Base-by-base conservation (phyloP, 495 filamentous ascomycete species). In the Penicillium soppii region DNA sequence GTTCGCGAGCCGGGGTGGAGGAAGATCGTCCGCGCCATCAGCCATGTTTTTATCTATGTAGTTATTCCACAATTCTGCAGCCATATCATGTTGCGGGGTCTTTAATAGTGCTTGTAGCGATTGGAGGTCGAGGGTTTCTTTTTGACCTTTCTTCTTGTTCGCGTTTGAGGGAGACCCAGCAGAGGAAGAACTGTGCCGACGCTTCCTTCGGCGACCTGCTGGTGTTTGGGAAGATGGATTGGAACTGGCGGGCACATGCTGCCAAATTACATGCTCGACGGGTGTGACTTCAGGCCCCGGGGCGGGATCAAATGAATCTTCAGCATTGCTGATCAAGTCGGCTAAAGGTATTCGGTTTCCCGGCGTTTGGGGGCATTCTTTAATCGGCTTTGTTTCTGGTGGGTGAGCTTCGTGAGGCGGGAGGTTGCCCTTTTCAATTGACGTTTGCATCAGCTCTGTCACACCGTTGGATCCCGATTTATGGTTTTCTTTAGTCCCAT, bases 61-160 rank as follows among this genome's bases (percentile, higher is more conserved):
- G 16, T 87, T 84, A 56, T 85, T 89, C 91, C 90, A 95, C n/a
- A 96, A 69, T 44, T 96, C 91, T 26, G 83, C 69, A 0, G 87
- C 87, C 21, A 92, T 87, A 66, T 98, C 94, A 36, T 84, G 82
- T 50, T 88, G 84, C 20, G 90, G 89, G 0, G 91, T 91, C 44
- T 79, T 85, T 29, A 88, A 71, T 2, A 78, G 68, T n/a, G 74
- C 65, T 30, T 81, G 77, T 17, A 86, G 61, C 26, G 72, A 73
- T 49, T 82, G 75, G 33, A 82, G 57, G 43, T 79, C 71, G 35
- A 77, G 66, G 22, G 72, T 52, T 53, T 74, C 72, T 52, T 74
- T 74, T 26, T 63, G 60, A 13, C 42, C 59, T 22, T 68, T 73
- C 37, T 61, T 70, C 6, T 77, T 75, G 13, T 69, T 67, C 12